Evolutionary conservation across 148 eudicot species (phyloP).

Genomic region (Agrostemma githago): DNA sequence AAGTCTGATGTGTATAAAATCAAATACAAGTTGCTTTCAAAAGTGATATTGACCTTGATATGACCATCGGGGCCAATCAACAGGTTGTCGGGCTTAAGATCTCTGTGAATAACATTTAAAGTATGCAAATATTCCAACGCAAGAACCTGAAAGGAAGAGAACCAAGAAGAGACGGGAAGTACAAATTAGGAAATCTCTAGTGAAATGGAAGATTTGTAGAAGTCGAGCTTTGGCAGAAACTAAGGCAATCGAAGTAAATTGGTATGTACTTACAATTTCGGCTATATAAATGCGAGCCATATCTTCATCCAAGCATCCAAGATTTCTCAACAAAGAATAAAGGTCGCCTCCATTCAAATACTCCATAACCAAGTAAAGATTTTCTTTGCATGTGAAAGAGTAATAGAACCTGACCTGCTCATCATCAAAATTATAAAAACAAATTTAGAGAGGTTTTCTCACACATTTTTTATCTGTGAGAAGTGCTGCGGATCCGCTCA

Average conservation of each 20-base stretch:
- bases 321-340: slow-evolving; percentile 75
- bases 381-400: slow-evolving; percentile 97
- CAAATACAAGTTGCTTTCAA: not conserved
- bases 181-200: slow-evolving; percentile 9
- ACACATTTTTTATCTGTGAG: slow-evolving; percentile 4
- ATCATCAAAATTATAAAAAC: slow-evolving; percentile 26
- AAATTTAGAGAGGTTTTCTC: slow-evolving; percentile 24
- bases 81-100: slow-evolving; percentile 94
- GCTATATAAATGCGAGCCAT: slow-evolving; percentile 96
- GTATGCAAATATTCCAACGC: slow-evolving; percentile 97
- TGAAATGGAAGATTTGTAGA: not conserved
- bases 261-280: slow-evolving; percentile 68
- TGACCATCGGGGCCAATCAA: slow-evolving; percentile 96
- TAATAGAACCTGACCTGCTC: slow-evolving; percentile 96
- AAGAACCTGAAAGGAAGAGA: slow-evolving; percentile 67
- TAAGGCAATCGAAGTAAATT: not conserved
- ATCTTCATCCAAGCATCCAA: slow-evolving; percentile 97
- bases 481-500: slow-evolving; percentile 30
- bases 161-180: not conserved
- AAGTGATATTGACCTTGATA: slow-evolving; percentile 70
- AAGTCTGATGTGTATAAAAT: slow-evolving; percentile 1
- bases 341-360: slow-evolving; percentile 98
- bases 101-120: slow-evolving; percentile 81
- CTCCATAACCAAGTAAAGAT: slow-evolving; percentile 98
- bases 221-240: slow-evolving; percentile 3